Evolutionary conservation across 495 filamentous ascomycete species (phyloP).

Genomic region (Xylaria castorea): DNA sequence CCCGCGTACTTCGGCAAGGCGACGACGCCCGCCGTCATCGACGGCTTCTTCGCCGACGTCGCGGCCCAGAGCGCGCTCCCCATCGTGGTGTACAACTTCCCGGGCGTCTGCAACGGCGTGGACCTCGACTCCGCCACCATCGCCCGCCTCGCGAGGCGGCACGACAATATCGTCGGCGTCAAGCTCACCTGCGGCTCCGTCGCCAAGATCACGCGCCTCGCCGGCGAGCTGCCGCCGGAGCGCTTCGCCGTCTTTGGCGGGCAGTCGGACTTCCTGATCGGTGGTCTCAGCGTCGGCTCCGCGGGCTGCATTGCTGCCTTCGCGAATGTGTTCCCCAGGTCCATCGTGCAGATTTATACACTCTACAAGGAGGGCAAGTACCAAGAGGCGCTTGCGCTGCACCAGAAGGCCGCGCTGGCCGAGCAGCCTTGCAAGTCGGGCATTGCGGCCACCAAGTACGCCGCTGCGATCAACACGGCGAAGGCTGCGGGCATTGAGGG

Average conservation of each 20-base stretch:
- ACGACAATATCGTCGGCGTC: conserved; percentile 62
- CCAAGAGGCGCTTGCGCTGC: conserved; percentile 62
- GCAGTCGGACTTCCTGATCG: conserved; percentile 73
- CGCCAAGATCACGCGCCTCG: conserved; percentile 61
- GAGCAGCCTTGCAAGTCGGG: conserved; percentile 67
- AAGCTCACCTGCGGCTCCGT: conserved; percentile 75
- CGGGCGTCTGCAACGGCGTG: conserved; percentile 73
- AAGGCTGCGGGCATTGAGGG: conserved; percentile 62
- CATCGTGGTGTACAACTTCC: conserved; percentile 75
- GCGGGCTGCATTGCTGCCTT: conserved; percentile 72
- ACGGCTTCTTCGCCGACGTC: conserved; percentile 66
- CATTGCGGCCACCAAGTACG: conserved; percentile 71
- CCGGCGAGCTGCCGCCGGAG: conserved; percentile 59
- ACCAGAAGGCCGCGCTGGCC: conserved; percentile 54
- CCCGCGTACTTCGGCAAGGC: conserved; percentile 70
- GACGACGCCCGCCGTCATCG: conserved; percentile 63
- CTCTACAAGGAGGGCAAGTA: conserved; percentile 57
- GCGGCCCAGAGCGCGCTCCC: conserved; percentile 58
- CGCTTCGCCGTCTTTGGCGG: conserved; percentile 72
- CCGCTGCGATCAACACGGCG: conserved; percentile 61
- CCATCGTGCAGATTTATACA: conserved; percentile 59
- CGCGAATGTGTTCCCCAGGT: conserved; percentile 69
- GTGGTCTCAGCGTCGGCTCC: conserved; percentile 63
- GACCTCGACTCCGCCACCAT: conserved; percentile 71
- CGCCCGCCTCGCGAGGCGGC: conserved; percentile 54